Evolutionary conservation across 129 eudicot genomes (phyloP).

Genomic region (Chrysanthemum makinoi): DNA sequence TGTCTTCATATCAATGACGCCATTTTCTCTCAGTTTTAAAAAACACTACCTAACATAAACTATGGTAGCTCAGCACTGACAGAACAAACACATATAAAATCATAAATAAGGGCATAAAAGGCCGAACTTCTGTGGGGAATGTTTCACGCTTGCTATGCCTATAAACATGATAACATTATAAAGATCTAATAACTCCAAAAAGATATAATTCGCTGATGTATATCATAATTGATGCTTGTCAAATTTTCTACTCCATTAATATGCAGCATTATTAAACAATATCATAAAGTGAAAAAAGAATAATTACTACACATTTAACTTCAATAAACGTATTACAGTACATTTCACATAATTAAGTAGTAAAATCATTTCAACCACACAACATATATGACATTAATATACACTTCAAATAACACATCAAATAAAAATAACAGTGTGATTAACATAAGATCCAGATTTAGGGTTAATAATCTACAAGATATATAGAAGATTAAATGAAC

Average conservation of each 20-base stretch:
- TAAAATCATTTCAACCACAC: too few species aligned
- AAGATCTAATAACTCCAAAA: not conserved
- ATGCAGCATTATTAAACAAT: not conserved
- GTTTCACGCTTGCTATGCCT: not conserved
- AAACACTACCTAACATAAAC: not conserved
- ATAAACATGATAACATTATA: not conserved
- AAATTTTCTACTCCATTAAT: not conserved
- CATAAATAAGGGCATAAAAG: not conserved
- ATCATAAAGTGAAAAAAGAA: too few species aligned
- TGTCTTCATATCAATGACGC: too few species aligned
- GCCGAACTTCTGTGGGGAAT: not conserved
- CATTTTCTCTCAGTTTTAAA: not conserved
- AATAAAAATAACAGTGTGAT: slow-evolving; percentile 1
- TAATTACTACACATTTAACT: too few species aligned
- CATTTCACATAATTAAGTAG: too few species aligned
- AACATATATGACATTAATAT: not conserved
- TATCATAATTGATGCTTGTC: too few species aligned
- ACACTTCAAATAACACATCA: not conserved
- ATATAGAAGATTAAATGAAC: slow-evolving; percentile 22
- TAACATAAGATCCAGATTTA: not conserved
- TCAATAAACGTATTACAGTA: too few species aligned
- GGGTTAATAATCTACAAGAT: not conserved
- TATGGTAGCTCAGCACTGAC: not conserved
- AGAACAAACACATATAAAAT: not conserved
- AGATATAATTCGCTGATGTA: not conserved